Evolutionary conservation across 495 filamentous ascomycete species (phyloP), one percentile per base, ranked within the genome.

Genomic region (Hypoxylon rickii): DNA sequence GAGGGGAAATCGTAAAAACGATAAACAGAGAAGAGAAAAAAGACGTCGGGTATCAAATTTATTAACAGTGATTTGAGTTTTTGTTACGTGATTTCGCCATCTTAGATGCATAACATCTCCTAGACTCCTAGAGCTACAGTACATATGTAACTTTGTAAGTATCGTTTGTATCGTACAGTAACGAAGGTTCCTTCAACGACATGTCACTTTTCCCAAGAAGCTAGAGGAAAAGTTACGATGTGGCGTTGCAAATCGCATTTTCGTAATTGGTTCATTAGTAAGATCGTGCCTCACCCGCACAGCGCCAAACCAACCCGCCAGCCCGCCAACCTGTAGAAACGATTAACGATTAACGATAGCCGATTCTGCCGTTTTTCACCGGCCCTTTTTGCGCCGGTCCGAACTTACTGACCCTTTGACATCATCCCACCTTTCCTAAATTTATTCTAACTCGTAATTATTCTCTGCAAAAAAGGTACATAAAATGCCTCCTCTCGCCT

Each of bases 381-480:
- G 45, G 26, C 16, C 34, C 39, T 29, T 13, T 18, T 46, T 22
- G 24, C 37, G 36, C 51, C 46, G 32, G 24, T 29, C 10, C 4
- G 45, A 61, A 29, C 29, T 59, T 46, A 55, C 17, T 42, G 34
- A 40, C 46, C 45, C n/a, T 39, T 61, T 74, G 74, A 76, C 71
- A 75, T 76, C 73, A 75, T 72, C 60, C 66, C 65, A 64, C 59
- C 21, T 47, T 12, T 33, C 31, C 51, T 18, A 24, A 46, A 44
- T 52, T 52, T 49, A 61, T 69, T 64, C 70, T 61, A 51, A 62
- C 63, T 64, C 65, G 51, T 61, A 69, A 65, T 37, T 32, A 22
- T 40, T 42, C 38, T 34, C 34, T 6, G 38, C 36, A 12, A 13
- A 8, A n/a, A 36, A 55, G 15, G 17, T 19, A 12, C 17, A 24